Evolutionary conservation across 352 stramenopile species (phyloP), one percentile per base, ranked within the genome.

Genomic region (Phytophthora tentaculata): DNA sequence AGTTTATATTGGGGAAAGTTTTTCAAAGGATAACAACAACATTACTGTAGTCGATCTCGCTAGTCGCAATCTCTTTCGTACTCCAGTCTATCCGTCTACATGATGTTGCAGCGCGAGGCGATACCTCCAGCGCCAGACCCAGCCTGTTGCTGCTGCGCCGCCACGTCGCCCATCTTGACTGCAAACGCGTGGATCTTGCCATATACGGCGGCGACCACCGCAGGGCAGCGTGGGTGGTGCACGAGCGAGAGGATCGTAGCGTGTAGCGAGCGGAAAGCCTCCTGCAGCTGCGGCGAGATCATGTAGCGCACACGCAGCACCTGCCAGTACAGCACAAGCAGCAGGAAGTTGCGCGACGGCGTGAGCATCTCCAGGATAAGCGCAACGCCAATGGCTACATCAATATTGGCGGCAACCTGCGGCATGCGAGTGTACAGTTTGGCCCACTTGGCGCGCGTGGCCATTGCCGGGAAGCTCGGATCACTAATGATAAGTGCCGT

Each of bases 221-320:
- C 63, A 14, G 89, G 89, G 54, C 86, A 94, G 23, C 82, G 78
- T 26, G 89, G 87, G 67, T 94, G 86, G 55, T 84, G 73, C 49
- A 86, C 79, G 37, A 92, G 13, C 28, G 71, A 66, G 32, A 92
- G 68, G 44, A 94, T 84, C 39, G 69, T 78, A 16, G 66, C 51
- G 71, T 97, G 89, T 19, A 97, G 69, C 23, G 71, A 59, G 56
- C 82, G 79, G 77, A 96, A 97, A 12, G 83, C 81, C 43, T 96
- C 83, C 69, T 95, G 88, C 29, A 97, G 74, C 68, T 91, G 83
- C 53, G 86, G 86, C 44, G 86, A 95, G 73, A 95, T 92, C 90
- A 97, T 97, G 80, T 97, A 97, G 66, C 90, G 88, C 73, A 97
- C 86, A 54, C 90, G 90, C 55, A 97, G 73, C 59, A 96, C 79